phyloP scores from a whole-genome alignment of 2,329 filamentous ascomycete genomes.

The Samsoniella hepiali region DNA sequence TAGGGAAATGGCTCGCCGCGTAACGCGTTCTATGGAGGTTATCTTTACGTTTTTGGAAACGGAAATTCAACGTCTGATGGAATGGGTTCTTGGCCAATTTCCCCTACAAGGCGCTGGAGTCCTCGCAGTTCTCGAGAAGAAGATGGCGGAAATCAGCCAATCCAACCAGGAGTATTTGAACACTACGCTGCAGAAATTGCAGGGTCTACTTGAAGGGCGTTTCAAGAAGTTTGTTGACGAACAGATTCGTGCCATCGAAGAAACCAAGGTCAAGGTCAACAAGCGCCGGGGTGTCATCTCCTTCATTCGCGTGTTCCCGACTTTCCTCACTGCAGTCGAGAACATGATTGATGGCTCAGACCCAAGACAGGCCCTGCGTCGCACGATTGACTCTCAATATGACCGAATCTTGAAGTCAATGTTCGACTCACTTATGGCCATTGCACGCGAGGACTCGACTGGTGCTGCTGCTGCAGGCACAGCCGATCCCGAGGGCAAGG shows the following conservation, averaged over 20 bases:
- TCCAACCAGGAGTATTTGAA: constrained; percentile 92
- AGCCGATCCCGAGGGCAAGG: constrained; percentile 78
- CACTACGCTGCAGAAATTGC: constrained; percentile 73
- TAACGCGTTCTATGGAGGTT: constrained; percentile 84
- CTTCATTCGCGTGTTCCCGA: constrained; percentile 90
- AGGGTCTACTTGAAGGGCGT: constrained; percentile 67
- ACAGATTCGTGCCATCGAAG: constrained; percentile 92
- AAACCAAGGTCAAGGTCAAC: constrained; percentile 98
- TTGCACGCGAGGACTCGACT: constrained; percentile 68
- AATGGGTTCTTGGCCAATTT: constrained; percentile 79
- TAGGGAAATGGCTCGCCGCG: constrained; percentile 75
- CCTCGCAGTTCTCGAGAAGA: constrained; percentile 74
- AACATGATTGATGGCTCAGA: constrained; percentile 68
- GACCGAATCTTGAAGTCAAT: constrained; percentile 86
- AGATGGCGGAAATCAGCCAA: constrained; percentile 74
- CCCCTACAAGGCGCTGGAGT: constrained; percentile 90
- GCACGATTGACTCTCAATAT: constrained; percentile 83
- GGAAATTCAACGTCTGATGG: constrained; percentile 75
- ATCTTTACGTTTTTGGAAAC: constrained; percentile 79
- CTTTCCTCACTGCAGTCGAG: constrained; percentile 79
- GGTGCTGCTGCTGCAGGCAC: constrained; percentile 42
- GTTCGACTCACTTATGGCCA: constrained; percentile 96
- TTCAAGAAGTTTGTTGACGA: constrained; percentile 92
- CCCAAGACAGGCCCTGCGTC: constrained; percentile 60
- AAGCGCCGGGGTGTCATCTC: constrained; percentile 95